A percentile compares a stretch with the other conserved stretches of the same genome.
Conservation (phyloP, 2,329 filamentous ascomycete genomes). For the Neonectria faginata region DNA sequence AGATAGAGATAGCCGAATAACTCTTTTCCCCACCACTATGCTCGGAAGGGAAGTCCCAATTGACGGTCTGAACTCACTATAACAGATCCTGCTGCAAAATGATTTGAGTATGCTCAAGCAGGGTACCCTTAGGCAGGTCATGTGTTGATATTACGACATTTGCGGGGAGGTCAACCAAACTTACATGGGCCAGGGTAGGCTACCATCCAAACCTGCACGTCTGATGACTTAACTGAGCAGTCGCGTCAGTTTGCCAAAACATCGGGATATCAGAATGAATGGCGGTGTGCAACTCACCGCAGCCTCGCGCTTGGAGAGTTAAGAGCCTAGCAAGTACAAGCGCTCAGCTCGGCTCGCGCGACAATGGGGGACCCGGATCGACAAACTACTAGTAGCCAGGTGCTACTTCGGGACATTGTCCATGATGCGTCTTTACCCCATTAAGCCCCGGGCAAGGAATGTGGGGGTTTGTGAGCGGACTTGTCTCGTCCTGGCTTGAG, state of each 20-base stretch:
- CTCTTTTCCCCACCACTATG: background rate
- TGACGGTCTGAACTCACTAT: too few species aligned
- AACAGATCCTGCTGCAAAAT: too few species aligned
- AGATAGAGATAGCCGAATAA: background rate
- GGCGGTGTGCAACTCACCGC: slow-evolving; percentile 21
- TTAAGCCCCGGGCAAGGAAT: background rate
- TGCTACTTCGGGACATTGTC: background rate
- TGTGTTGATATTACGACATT: background rate
- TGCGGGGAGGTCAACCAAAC: too few species aligned
- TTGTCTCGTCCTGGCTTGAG: background rate
- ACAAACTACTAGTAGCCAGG: background rate
- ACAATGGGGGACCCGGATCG: background rate
- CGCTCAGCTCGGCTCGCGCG: background rate
- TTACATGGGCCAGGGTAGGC: background rate
- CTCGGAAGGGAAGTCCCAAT: background rate
- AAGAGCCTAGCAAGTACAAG: background rate
- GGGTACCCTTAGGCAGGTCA: background rate
- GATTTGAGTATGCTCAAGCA: background rate
- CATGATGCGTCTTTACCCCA: background rate
- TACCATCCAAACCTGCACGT: background rate
- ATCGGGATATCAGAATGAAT: slow-evolving; percentile 17
- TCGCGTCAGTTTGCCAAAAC: slow-evolving; percentile 9
- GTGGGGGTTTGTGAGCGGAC: background rate
- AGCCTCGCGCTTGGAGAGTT: background rate
- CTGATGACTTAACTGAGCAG: slow-evolving; percentile 10